Percentiles rank a stretch among this genome's conserved stretches.
Conservation (phyloP, 306 rosid species). For the Adenanthera pavonina region DNA sequence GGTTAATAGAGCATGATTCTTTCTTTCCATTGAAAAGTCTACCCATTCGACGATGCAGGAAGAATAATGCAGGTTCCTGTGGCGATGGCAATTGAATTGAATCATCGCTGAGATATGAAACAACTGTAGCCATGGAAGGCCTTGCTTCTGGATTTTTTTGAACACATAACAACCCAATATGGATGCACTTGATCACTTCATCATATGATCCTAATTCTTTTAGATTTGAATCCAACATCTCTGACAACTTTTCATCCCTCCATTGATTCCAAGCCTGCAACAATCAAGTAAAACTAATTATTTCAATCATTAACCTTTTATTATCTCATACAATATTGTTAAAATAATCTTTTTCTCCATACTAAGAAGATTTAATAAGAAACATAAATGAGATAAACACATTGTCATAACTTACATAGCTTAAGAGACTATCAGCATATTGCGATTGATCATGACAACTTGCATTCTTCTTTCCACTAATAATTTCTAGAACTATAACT, state of each 20-base stretch:
- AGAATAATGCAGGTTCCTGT: conserved; percentile 36
- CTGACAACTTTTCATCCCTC: conserved; percentile 28
- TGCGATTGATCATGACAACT: neutral
- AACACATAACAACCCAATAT: conserved; percentile 49
- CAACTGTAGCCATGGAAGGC: conserved; percentile 42
- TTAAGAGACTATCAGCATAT: conserved; percentile 13
- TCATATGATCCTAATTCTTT: neutral
- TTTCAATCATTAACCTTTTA: neutral
- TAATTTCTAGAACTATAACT: neutral
- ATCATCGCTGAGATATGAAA: conserved; percentile 29
- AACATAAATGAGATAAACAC: neutral
- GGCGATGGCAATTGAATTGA: neutral
- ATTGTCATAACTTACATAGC: conserved; percentile 21
- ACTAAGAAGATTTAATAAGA: neutral
- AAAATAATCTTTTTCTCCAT: neutral
- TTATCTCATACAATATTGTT: neutral
- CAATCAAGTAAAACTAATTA: neutral
- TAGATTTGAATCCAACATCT: conserved; percentile 4
- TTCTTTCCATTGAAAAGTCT: neutral
- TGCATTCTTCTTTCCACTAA: conserved; percentile 27
- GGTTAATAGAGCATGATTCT: neutral
- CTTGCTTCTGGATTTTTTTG: conserved; percentile 46
- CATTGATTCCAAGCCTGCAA: conserved; percentile 43
- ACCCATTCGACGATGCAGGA: neutral
- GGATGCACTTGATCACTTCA: conserved; percentile 40